Base-by-base conservation (phyloP, 2,329 filamentous ascomycete genomes). In the Hortaea werneckii region DNA sequence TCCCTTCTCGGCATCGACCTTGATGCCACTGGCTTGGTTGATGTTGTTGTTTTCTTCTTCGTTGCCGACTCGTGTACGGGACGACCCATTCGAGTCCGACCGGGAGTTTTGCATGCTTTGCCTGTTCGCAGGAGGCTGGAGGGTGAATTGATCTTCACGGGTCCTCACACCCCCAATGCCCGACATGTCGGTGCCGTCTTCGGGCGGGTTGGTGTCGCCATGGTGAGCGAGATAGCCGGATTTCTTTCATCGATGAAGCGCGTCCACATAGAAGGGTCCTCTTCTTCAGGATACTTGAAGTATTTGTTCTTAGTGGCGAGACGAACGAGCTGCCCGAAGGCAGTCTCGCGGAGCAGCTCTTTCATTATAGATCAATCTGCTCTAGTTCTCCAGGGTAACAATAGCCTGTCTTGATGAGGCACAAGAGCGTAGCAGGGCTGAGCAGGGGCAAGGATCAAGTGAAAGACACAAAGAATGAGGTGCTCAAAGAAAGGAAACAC, bases 1-100 rank as follows among this genome's bases (percentile, higher is more conserved):
- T 1, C 74, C 73, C 51, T 76, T 77, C 52, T 78, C 75, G 1
- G 67, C 63, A 55, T 78, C 73, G 10, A 75, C 58, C 29, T 57
- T 58, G 6, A 67, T 62, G 13, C 68, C 69, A 39, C 65, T 72
- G 3, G 63, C 59, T 28, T 67, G 52, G 42, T 70, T 69, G 45
- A 63, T 26, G 6, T 47, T 30, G 3, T 7, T 37, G 9, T 45
- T 41, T 13, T 61, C 54, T 11, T 51, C 53, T 1, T 50, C 54
- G n/a, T 35, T 35, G 1, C 49, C 37, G 46, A 59, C 45, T 46
- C 53, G 48, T 7, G 58, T 58, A 12, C 40, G 34, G 9, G 58
- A 57, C 2, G 56, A 54, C 20, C 50, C 44, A 6, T 48, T 42
- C n/a, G 50, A 53, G n/a, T 44, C 47, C 8, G 39, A 29, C 9